Evolutionary conservation across 345 rosid species (phyloP).

Genomic region (Gossypium stocksii): DNA sequence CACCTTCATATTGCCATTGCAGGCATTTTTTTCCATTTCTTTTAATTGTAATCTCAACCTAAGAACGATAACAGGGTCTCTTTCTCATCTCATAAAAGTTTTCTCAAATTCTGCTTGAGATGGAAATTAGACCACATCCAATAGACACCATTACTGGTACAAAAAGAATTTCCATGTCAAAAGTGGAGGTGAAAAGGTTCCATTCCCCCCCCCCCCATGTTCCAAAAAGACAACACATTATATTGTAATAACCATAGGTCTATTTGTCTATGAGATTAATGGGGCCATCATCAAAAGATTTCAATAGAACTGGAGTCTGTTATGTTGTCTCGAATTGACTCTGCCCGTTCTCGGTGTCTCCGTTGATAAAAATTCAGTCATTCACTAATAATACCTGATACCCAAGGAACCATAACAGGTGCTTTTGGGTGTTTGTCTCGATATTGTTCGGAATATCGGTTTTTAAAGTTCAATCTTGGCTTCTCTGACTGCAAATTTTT

Average conservation of each 20-base stretch:
- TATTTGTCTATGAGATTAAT: not conserved
- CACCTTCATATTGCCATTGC: not conserved
- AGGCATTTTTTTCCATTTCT: not conserved
- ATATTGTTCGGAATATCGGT: slow-evolving; percentile 66
- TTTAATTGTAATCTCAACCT: not conserved
- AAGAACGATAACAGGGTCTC: not conserved
- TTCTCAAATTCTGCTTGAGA: not conserved
- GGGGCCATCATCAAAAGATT: not conserved
- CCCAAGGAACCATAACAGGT: slow-evolving; percentile 90
- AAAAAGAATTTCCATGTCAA: slow-evolving; percentile 14
- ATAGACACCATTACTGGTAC: slow-evolving; percentile 5
- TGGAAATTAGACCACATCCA: not conserved
- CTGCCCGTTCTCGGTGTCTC: not conserved
- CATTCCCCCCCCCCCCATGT: not conserved
- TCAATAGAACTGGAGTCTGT: not conserved
- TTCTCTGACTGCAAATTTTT: slow-evolving; percentile 64
- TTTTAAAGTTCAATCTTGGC: slow-evolving; percentile 72
- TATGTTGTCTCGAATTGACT: not conserved
- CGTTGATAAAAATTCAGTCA: slow-evolving; percentile 28
- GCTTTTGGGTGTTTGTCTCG: slow-evolving; percentile 77
- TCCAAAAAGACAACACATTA: not conserved
- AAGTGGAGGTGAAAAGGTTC: not conserved
- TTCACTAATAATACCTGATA: slow-evolving; percentile 58
- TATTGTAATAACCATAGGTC: not conserved
- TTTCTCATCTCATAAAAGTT: not conserved